Conservation (phyloP, 768 basidiomycete species). For the Panaeolus papilionaceus region DNA sequence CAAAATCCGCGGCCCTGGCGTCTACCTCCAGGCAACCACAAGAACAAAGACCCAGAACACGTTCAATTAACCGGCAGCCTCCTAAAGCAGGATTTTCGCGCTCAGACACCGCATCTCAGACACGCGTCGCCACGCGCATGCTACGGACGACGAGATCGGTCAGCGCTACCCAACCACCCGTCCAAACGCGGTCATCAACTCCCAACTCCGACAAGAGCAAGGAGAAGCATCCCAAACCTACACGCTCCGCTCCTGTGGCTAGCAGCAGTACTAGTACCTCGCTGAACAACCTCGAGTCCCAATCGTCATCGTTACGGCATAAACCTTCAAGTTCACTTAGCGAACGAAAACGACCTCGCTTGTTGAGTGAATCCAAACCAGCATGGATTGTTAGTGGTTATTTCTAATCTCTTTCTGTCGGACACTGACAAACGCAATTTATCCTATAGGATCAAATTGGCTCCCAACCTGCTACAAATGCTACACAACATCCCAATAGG, state of each 20-base stretch:
- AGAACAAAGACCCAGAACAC: conserved; percentile 9
- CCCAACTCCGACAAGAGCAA: neutral
- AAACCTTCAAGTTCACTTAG: conserved; percentile 1
- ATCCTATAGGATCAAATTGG: conserved; percentile 6
- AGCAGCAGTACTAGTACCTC: neutral
- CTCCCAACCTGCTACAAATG: conserved; percentile 12
- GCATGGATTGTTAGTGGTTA: conserved; percentile 5
- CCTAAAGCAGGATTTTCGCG: neutral
- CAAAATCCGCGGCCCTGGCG: conserved; percentile 4
- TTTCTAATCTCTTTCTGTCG: neutral
- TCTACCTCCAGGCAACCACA: neutral
- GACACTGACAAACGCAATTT: neutral
- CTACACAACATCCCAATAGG: conserved; percentile 11
- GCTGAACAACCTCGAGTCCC: neutral
- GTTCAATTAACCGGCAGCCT: neutral
- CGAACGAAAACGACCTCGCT: neutral
- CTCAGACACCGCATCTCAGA: conserved; percentile 1
- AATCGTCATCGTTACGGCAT: neutral
- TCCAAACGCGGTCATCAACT: neutral
- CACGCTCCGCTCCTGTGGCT: neutral
- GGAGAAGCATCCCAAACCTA: neutral
- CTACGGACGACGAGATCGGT: neutral
- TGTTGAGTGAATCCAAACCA: neutral
- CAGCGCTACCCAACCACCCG: neutral
- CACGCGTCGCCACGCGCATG: conserved; percentile 1